Evolutionary conservation across 352 stramenopile species (phyloP), one percentile per base, ranked within the genome.

Genomic region (Peronosclerospora sorghi): DNA sequence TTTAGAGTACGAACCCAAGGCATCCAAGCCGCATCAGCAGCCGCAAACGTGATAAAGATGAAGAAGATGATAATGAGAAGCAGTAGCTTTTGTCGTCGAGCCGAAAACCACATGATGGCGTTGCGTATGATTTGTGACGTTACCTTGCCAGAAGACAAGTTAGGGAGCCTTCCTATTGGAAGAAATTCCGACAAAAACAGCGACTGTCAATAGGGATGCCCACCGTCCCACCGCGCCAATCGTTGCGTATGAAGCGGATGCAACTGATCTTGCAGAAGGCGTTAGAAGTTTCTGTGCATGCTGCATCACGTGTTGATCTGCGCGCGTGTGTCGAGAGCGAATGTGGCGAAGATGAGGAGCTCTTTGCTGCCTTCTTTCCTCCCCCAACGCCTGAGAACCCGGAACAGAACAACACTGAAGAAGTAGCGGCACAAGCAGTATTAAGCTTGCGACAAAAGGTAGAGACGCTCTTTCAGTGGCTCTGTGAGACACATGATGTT

Each of bases 41-140:
- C 74, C 28, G 65, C 74, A 30, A 89, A 86, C n/a, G 77, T 70
- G 35, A 89, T 53, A 41, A 89, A 85, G 52, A 65, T 79, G 56
- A 86, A 89, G 72, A 86, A 89, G 21, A 76, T 36, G 53, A 89
- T 86, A 35, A 89, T 34, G n/a, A 84, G 55, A 49, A 84, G 60
- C 69, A 86, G 73, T 38, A 86, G 59, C 59, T 73, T 76, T 65
- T 89, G 77, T 58, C 73, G 68, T 41, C 73, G 68, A 51, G 71
- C 80, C 41, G 63, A 80, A 55, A 88, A 80, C 74, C 73, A 86
- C 71, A 79, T 86, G 45, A 56, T 36, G 38, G 15, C 38, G 39
- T 39, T 20, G 30, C 30, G 13, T 20, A 19, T 5, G 30, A 35
- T 18, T 35, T 17, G 13, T n/a, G 17, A 17, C 8, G 6, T 17